Percentiles rank a stretch among this genome's conserved stretches.
These are phyloP conservation scores for Tribonema minus DNA, from an alignment of 108 stramenopile genomes.

Conservation along the genomic window DNA sequence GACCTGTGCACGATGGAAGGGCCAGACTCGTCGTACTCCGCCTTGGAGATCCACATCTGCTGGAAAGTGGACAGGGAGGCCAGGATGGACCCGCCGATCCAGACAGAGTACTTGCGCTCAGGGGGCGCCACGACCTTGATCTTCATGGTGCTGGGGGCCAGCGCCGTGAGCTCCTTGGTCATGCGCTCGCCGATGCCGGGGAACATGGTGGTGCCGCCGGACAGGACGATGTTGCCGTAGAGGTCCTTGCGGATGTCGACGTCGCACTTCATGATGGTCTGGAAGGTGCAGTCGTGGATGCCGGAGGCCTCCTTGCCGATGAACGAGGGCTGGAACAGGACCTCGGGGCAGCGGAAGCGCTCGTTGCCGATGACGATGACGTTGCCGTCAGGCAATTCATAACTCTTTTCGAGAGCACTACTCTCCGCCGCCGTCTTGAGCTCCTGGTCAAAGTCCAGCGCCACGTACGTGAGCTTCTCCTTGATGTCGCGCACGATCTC, in stretches of 20 bases:
- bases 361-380: conserved; percentile 62
- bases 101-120: conserved; percentile 78
- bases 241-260: conserved; percentile 90
- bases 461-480: conserved; percentile 69
- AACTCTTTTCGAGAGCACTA: conserved; percentile 60
- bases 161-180: conserved; percentile 90
- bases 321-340: conserved; percentile 73
- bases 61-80: conserved; percentile 98
- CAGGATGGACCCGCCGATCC: conserved; percentile 81
- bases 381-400: conserved; percentile 66
- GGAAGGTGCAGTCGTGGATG: conserved; percentile 94
- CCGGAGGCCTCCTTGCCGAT: conserved; percentile 96
- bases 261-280: conserved; percentile 99
- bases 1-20: conserved; percentile 97
- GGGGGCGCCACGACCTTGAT: conserved; percentile 99
- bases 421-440: conserved; percentile 62
- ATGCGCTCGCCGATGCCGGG: conserved; percentile 98
- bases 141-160: conserved; percentile 66
- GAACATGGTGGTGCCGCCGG: conserved; percentile 78
- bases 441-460: conserved; percentile 66
- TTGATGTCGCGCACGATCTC: conserved; percentile 68
- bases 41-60: conserved; percentile 99
- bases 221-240: conserved; percentile 65
- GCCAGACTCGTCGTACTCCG: conserved; percentile 98
- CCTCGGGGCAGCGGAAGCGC: conserved; percentile 68